Percentiles rank a stretch among this genome's conserved stretches.
Evolutionary conservation across 768 basidiomycete genomes (phyloP).

Genomic region (Holtermanniella nyarrowii): DNA sequence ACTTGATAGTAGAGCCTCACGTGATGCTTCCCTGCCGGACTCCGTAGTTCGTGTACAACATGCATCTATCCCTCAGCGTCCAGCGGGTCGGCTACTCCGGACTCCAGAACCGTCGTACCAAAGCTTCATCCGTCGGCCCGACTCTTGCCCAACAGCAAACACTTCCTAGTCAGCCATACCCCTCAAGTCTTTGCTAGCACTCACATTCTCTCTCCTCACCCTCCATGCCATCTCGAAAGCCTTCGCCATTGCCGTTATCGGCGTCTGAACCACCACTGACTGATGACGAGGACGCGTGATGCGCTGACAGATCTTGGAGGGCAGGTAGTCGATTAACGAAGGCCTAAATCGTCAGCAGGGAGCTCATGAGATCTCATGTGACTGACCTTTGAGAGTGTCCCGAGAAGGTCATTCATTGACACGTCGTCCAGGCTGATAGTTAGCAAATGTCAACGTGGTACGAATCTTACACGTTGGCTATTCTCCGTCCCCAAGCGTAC

Average conservation of each 20-base stretch:
- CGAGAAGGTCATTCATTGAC: slow-evolving; percentile 48
- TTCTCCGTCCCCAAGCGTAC: slow-evolving; percentile 83
- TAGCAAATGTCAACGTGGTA: neutral
- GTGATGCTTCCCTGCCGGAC: too few species aligned
- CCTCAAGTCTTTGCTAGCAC: slow-evolving; percentile 27
- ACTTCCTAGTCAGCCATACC: slow-evolving; percentile 46
- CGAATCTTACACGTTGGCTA: slow-evolving; percentile 65
- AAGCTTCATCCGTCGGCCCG: slow-evolving; percentile 59
- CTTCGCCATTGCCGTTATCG: slow-evolving; percentile 63
- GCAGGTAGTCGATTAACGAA: slow-evolving; percentile 33
- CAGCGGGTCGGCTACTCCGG: neutral
- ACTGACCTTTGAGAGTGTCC: slow-evolving; percentile 57
- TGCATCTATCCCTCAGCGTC: neutral
- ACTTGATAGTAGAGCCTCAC: neutral
- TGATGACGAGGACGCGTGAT: slow-evolving; percentile 49
- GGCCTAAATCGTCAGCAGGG: slow-evolving; percentile 18
- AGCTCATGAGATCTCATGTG: neutral
- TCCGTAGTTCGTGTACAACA: neutral
- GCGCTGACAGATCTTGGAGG: slow-evolving; percentile 35
- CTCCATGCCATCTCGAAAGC: slow-evolving; percentile 83
- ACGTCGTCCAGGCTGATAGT: neutral
- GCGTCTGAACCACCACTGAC: slow-evolving; percentile 66
- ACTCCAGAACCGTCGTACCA: slow-evolving; percentile 58
- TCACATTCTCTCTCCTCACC: slow-evolving; percentile 83
- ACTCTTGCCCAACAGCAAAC: slow-evolving; percentile 75